These are phyloP conservation scores for Boletus barrowsii DNA, from an alignment of 768 basidiomycete species.

Conservation along the genomic window DNA sequence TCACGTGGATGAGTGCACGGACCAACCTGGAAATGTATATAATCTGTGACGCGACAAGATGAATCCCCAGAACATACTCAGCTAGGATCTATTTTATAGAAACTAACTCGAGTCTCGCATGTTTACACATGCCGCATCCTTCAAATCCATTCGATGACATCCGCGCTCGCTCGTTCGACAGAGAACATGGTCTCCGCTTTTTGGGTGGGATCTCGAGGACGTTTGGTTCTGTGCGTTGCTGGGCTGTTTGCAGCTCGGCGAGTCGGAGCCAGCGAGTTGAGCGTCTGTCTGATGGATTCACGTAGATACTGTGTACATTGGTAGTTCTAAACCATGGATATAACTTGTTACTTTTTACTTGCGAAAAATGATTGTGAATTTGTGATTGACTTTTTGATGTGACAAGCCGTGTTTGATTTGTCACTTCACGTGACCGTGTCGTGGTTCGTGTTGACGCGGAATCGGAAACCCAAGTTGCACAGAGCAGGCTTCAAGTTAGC, in stretches of 20 bases:
- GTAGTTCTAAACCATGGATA: too few species aligned
- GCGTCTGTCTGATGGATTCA: too few species aligned
- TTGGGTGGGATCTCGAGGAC: conserved; percentile 52
- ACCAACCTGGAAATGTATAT: conserved; percentile 36
- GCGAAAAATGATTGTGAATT: too few species aligned
- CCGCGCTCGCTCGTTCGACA: conserved; percentile 60
- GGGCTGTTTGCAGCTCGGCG: conserved; percentile 3
- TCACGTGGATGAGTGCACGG: conserved; percentile 32
- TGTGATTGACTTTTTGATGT: too few species aligned
- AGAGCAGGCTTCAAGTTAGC: background rate
- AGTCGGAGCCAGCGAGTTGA: too few species aligned
- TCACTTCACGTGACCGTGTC: conserved; percentile 28
- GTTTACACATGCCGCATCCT: conserved; percentile 68
- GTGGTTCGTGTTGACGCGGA: conserved; percentile 13
- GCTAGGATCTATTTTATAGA: conserved; percentile 80
- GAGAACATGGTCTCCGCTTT: conserved; percentile 52
- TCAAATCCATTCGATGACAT: conserved; percentile 51
- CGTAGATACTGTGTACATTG: too few species aligned
- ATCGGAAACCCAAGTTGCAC: background rate
- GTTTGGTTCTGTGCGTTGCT: conserved; percentile 45
- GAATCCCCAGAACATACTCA: conserved; percentile 68
- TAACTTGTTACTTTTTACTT: too few species aligned
- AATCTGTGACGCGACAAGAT: conserved; percentile 13
- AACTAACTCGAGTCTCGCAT: conserved; percentile 79
- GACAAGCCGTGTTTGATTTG: conserved; percentile 1